Percentiles rank a stretch among this genome's conserved stretches.
These are phyloP conservation scores for Botrytis squamosa DNA, from an alignment of 2,329 filamentous ascomycete species.

Conservation along the genomic window DNA sequence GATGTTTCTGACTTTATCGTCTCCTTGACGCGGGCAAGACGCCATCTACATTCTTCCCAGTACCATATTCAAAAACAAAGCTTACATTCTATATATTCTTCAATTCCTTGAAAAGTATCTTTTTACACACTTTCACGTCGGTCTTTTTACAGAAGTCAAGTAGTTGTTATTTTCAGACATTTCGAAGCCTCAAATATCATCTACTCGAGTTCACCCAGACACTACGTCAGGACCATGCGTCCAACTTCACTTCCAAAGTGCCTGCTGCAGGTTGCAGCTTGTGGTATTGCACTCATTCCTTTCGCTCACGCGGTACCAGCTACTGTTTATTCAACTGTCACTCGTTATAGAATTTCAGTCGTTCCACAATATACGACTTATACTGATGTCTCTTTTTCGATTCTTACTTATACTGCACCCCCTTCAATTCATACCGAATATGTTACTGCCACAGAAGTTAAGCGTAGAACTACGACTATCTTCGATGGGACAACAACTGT, in stretches of 20 bases:
- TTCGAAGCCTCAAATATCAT: slow-evolving; percentile 15
- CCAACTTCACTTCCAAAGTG: slow-evolving; percentile 10
- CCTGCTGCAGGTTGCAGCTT: slow-evolving; percentile 15
- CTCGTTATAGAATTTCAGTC: slow-evolving; percentile 16
- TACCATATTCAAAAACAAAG: slow-evolving; percentile 3
- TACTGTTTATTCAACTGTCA: slow-evolving; percentile 12
- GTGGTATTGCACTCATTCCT: slow-evolving; percentile 13
- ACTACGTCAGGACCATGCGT: slow-evolving; percentile 22
- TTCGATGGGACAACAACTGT: not conserved
- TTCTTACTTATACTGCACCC: slow-evolving; percentile 5
- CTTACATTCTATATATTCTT: slow-evolving; percentile 17
- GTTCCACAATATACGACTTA: slow-evolving; percentile 18
- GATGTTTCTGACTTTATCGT: not conserved
- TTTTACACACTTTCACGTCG: slow-evolving; percentile 12
- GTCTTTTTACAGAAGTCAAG: slow-evolving; percentile 11
- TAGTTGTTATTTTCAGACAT: slow-evolving; percentile 15
- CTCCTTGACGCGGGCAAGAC: slow-evolving; percentile 6
- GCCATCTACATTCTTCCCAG: slow-evolving; percentile 19
- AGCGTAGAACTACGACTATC: slow-evolving; percentile 7
- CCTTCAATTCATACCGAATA: slow-evolving; percentile 12
- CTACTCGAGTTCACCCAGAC: slow-evolving; percentile 4
- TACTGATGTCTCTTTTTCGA: not conserved
- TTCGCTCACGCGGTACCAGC: not conserved
- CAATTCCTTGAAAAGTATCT: not conserved
- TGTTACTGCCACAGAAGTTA: slow-evolving; percentile 3